Base-by-base conservation (phyloP, 345 rosid species). In the Erucastrum elatum region DNA sequence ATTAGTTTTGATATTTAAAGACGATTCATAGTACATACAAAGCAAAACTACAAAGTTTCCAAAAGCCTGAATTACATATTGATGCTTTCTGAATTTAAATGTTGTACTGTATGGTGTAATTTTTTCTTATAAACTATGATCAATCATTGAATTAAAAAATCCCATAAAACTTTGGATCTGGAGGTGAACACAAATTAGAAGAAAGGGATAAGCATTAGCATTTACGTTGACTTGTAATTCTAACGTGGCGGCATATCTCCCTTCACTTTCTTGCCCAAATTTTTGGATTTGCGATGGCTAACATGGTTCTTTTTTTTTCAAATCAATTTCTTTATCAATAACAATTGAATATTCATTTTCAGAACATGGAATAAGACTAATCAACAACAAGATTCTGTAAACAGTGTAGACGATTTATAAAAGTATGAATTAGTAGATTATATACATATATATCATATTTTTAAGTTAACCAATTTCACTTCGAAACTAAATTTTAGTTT, bases 221-320 rank as follows among this genome's bases (percentile, higher is more conserved):
- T 49, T 70, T 63, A 35, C 33, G 61, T 39, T 71, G 76, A 77
- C 71, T 71, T 64, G 27, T 55, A 58, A 63, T 51, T 37, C 64
- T 4, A 70, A 53, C 65, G 21, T 77, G 81, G 71, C 49, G 49
- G 71, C 71, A 71, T 66, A 29, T 5, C 75, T 53, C 64, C n/a
- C n/a, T 70, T 64, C 76, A 70, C 76, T 70, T 37, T 77, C 76
- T 64, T 64, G 66, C n/a, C n/a, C n/a, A n/a, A n/a, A n/a, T n/a
- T n/a, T n/a, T n/a, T n/a, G n/a, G n/a, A n/a, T n/a, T n/a, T n/a
- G 29, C 34, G 66, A 71, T 77, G 76, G 55, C 46, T 58, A 25
- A 25, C 31, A 59, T 9, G 15, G 46, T 41, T 41, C n/a, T n/a
- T 13, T 39, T n/a, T 41, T 41, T 41, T 41, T 41, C 46, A 41